Evolutionary conservation across 345 rosid genomes (phyloP), one percentile per base, ranked within the genome.

Genomic region (Firmiana major): DNA sequence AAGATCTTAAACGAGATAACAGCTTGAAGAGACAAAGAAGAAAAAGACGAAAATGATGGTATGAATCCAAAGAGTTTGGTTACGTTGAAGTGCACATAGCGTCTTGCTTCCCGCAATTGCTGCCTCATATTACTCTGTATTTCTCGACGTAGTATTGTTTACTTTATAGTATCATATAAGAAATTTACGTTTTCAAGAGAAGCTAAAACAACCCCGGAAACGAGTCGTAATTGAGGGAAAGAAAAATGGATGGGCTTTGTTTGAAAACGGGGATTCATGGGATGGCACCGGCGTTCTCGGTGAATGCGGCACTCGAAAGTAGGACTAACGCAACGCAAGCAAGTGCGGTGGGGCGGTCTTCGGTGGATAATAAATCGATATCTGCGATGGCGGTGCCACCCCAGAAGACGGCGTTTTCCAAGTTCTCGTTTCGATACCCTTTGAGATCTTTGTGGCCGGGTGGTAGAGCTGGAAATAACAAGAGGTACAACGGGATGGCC

Each of bases 401-500:
- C 3, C 79, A 57, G 74, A 77, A 43, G 64, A 46, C 55, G 57
- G 63, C 65, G 38, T 66, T 65, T 34, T 67, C 79, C 12, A 68
- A 67, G 67, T 77, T 77, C 57, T 67, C 74, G 55, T 66, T 77
- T 43, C 66, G 79, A 7, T 68, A 77, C 74, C 66, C 79, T 11
- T 69, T 67, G 57, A 67, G 7, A 77, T 77, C 79, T 40, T 48
- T 77, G 64, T 77, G 79, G 79, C 67, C 79, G 1, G 67, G 67
- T 9, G 79, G 74, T 34, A 66, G 71, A 15, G 86, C 83, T 48
- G 86, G 85, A 38, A 77, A 78, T 57, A 45, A 75, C 21, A 69
- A 76, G 55, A 75, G 84, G 65, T 9, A 77, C 63, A 84, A 82
- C 16, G 94, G 90, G 76, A 79, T 90, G 74, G 90, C 91, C 3